Conservation (phyloP, 2,329 filamentous ascomycete genomes). For the Aspergillus thermomutatus region DNA sequence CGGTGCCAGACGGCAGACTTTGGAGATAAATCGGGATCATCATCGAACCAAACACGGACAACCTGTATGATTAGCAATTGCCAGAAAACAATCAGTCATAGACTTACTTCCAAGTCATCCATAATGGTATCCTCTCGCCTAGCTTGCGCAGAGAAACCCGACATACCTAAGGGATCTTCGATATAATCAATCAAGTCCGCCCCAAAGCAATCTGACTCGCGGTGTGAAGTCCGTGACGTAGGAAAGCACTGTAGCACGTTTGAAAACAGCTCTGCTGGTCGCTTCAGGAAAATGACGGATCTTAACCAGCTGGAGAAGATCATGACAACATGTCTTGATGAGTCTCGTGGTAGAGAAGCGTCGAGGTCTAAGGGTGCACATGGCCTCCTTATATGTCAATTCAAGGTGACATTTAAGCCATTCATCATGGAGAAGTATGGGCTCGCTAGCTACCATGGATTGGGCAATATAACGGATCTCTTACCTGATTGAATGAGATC, state of each 20-base stretch:
- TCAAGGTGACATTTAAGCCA: no score
- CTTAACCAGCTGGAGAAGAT: conserved; percentile 1
- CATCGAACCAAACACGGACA: conserved; percentile 1
- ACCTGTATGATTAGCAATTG: not conserved
- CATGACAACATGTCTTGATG: not conserved
- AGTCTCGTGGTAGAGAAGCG: not conserved
- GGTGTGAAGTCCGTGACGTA: not conserved
- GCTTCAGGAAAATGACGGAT: not conserved
- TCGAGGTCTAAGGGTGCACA: not conserved
- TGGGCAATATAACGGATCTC: no score
- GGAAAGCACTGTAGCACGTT: conserved; percentile 3
- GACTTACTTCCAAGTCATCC: conserved; percentile 1
- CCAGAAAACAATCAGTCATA: not conserved
- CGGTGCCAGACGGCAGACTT: conserved; percentile 1
- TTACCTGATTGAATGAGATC: no score
- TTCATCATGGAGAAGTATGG: no score
- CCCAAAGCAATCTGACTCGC: conserved; percentile 1
- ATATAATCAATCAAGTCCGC: not conserved
- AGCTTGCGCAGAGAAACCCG: not conserved
- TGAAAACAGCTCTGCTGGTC: not conserved
- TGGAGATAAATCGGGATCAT: conserved; percentile 1
- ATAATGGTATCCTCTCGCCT: not conserved
- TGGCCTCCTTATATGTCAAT: conserved; percentile 1
- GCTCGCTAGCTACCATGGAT: no score
- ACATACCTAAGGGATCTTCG: no score